Evolutionary conservation across 2,329 filamentous ascomycete genomes (phyloP).

Genomic region (Aureobasidium subglaciale): DNA sequence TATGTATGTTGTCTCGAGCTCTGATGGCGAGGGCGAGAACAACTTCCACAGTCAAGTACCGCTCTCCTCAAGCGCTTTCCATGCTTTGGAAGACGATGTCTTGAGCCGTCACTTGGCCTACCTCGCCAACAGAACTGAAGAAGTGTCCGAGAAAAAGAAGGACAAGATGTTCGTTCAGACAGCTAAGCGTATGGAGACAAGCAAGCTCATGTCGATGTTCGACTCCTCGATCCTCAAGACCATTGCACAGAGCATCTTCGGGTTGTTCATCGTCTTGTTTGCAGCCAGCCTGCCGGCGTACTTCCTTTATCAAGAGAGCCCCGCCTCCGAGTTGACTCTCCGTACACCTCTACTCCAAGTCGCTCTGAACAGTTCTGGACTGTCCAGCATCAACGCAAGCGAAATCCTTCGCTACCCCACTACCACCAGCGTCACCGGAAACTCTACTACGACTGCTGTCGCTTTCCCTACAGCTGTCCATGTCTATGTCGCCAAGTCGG

Average conservation of each 20-base stretch:
- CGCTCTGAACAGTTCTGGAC: slow-evolving; percentile 3
- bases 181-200: background rate
- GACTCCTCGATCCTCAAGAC: background rate
- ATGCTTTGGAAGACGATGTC: background rate
- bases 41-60: background rate
- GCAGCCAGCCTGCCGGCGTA: background rate
- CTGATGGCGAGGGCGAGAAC: background rate
- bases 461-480: slow-evolving; percentile 5
- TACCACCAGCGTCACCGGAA: background rate
- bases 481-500: slow-evolving; percentile 5
- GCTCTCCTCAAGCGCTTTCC: background rate
- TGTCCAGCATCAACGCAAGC: slow-evolving; percentile 3
- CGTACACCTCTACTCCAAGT: background rate
- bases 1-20: background rate
- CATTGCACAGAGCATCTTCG: background rate
- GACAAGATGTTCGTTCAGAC: background rate
- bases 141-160: background rate
- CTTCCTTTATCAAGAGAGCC: background rate
- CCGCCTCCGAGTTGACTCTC: background rate
- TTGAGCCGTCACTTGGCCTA: slow-evolving; percentile 8
- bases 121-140: background rate
- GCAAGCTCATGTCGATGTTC: background rate
- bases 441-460: background rate
- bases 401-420: slow-evolving; percentile 10
- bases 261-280: background rate